Base-by-base conservation (phyloP, 495 filamentous ascomycete species). In the Hypoxylon crocopeplum region DNA sequence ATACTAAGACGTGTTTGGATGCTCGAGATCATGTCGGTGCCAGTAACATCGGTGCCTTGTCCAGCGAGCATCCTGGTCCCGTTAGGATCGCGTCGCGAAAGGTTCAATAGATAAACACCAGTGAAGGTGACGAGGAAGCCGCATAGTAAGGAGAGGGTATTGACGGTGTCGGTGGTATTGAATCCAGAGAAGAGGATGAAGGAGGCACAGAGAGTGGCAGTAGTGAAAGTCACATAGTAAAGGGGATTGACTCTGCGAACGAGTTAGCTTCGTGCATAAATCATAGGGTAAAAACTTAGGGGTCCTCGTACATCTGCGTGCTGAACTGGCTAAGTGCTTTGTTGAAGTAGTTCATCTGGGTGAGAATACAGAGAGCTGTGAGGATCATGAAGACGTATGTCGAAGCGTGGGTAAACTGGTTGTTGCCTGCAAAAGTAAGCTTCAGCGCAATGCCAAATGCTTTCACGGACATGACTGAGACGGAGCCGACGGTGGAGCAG, bases 261-360 rank as follows among this genome's bases (percentile, higher is more conserved):
- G 34, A n/a, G 55, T 82, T 65, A 80, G 73, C 40, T 30, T 53
- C 3, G 4, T 46, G n/a, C 13, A 44, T 39, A 13, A 30, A 41
- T 32, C 12, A 4, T 36, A 29, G 15, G 16, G 2, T 37, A 48
- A 47, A 16, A 47, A 16, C 19, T 15, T 2, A 13, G 33, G 25
- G 11, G 30, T 39, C 37, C 40, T 76, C 87, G 75, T 84, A 97
- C 93, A 98, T 92, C 48, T 92, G 93, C 20, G 95, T 97, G 12
- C 91, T 92, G 76, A 97, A 98, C 68, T 96, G 91, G 74, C 90
- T 96, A 61, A 98, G 79, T 22, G 94, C 94, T 74, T 98, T 98
- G 80, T 98, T 98, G 74, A 98, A 96, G 74, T 98, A 98, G 75
- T 98, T 98, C 95, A 98, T 96, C 77, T 98, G 94, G 15, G 92